These are phyloP conservation scores for Brassica juncea DNA, from an alignment of 345 rosid species.

Conservation along the genomic window DNA sequence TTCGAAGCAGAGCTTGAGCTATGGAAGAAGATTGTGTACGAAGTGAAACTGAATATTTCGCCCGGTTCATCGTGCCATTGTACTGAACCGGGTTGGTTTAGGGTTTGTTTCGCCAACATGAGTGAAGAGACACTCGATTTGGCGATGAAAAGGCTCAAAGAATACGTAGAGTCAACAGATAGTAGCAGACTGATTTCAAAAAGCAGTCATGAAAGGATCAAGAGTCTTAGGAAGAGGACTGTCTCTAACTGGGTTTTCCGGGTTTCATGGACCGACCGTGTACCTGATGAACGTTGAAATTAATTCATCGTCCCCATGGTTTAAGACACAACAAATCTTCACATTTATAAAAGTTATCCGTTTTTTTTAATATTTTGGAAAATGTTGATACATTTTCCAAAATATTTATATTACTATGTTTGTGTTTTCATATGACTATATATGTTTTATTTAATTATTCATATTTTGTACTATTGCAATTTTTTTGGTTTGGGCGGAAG, in stretches of 20 bases:
- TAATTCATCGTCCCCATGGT: constrained; percentile 22
- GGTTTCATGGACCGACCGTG: constrained; percentile 60
- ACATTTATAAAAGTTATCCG: neutral
- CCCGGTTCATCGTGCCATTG: constrained; percentile 86
- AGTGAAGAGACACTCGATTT: constrained; percentile 60
- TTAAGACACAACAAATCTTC: constrained; percentile 15
- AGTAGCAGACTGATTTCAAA: constrained; percentile 33
- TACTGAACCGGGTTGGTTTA: constrained; percentile 78
- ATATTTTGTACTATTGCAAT: constrained; percentile 2
- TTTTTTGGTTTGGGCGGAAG: constrained; percentile 12
- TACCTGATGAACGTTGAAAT: constrained; percentile 53
- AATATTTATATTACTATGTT: neutral
- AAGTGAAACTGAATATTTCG: constrained; percentile 57
- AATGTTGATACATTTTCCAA: constrained; percentile 13
- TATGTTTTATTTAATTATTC: constrained; percentile 5
- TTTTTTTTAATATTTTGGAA: constrained; percentile 17
- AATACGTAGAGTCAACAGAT: constrained; percentile 46
- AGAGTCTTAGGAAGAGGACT: constrained; percentile 52
- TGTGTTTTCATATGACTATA: neutral
- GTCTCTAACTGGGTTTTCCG: constrained; percentile 75
- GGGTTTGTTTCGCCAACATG: constrained; percentile 78
- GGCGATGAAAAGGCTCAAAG: constrained; percentile 62
- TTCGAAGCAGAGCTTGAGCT: constrained; percentile 79
- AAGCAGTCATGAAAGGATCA: constrained; percentile 51
- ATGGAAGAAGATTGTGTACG: constrained; percentile 77